A percentile compares a stretch with the other conserved stretches of the same genome.
Evolutionary conservation across 345 rosid species (phyloP).

Genomic region (Cardamine resedifolia): DNA sequence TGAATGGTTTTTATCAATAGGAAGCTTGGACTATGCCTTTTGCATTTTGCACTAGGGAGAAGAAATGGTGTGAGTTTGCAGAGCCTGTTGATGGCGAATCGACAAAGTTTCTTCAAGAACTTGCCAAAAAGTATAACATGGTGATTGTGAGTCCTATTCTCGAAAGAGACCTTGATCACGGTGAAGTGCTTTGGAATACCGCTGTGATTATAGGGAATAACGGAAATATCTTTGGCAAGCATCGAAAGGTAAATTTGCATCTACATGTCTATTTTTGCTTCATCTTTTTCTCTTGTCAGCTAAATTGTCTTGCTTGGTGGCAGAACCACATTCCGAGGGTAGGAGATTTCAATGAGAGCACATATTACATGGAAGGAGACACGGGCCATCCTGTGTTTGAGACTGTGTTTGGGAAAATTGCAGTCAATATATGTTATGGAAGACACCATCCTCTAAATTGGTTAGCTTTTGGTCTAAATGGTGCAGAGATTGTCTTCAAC

Average conservation of each 20-base stretch:
- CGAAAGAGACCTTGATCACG: conserved; percentile 85
- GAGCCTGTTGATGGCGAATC: conserved; percentile 90
- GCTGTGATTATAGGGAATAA: conserved; percentile 83
- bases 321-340: conserved; percentile 98
- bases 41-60: conserved; percentile 95
- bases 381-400: conserved; percentile 96
- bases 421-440: conserved; percentile 88
- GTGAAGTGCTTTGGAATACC: conserved; percentile 93
- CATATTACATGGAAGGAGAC: conserved; percentile 98
- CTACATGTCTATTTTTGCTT: neutral
- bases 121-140: conserved; percentile 78
- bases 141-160: conserved; percentile 89
- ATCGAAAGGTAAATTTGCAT: conserved; percentile 63
- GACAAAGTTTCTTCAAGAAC: conserved; percentile 74
- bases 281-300: conserved; percentile 7
- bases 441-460: conserved; percentile 96
- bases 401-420: conserved; percentile 85
- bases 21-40: conserved; percentile 99
- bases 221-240: conserved; percentile 92
- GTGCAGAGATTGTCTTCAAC: conserved; percentile 97
- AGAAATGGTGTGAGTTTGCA: conserved; percentile 95
- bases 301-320: conserved; percentile 23
- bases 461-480: conserved; percentile 95
- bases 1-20: conserved; percentile 35
- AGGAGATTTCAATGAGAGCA: conserved; percentile 97